Percentiles rank a stretch among this genome's conserved stretches.
Conservation (phyloP, 768 basidiomycete genomes). For the Sarcomyxa edulis region DNA sequence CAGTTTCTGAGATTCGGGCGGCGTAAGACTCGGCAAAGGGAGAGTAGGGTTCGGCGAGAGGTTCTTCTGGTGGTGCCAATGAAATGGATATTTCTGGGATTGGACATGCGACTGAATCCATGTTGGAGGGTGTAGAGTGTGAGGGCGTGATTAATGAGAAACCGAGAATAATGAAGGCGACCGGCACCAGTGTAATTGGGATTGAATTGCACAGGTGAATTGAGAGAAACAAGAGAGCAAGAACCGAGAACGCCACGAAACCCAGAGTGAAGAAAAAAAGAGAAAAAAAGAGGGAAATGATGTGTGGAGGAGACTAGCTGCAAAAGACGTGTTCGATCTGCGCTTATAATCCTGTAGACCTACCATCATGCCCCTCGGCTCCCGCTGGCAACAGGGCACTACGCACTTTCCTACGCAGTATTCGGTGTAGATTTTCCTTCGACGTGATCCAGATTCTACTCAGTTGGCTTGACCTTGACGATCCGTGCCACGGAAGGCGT, state of each 20-base stretch:
- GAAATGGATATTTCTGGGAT: constrained; percentile 71
- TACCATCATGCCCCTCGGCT: too few species aligned
- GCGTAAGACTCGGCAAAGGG: constrained; percentile 41
- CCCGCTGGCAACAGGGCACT: too few species aligned
- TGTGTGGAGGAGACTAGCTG: too few species aligned
- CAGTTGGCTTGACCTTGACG: too few species aligned
- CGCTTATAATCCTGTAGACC: too few species aligned
- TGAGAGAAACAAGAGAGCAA: constrained; percentile 23
- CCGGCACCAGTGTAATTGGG: constrained; percentile 43
- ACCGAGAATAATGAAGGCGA: constrained; percentile 29
- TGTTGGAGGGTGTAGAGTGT: constrained; percentile 20
- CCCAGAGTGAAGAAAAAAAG: constrained; percentile 18
- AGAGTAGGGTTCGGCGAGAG: constrained; percentile 50
- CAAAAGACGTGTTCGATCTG: too few species aligned
- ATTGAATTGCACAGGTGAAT: too few species aligned
- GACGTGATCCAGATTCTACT: too few species aligned
- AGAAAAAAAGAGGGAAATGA: constrained; percentile 19
- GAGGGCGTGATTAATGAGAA: constrained; percentile 12
- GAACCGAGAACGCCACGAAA: background rate
- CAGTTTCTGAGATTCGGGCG: constrained; percentile 20
- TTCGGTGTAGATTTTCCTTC: too few species aligned
- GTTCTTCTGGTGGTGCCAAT: constrained; percentile 53
- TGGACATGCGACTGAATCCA: constrained; percentile 34
- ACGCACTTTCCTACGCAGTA: too few species aligned
- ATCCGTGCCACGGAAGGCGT: too few species aligned